Base-by-base conservation (phyloP, 1,284 basidiomycete species). In the Sanguinoderma infundibulare region DNA sequence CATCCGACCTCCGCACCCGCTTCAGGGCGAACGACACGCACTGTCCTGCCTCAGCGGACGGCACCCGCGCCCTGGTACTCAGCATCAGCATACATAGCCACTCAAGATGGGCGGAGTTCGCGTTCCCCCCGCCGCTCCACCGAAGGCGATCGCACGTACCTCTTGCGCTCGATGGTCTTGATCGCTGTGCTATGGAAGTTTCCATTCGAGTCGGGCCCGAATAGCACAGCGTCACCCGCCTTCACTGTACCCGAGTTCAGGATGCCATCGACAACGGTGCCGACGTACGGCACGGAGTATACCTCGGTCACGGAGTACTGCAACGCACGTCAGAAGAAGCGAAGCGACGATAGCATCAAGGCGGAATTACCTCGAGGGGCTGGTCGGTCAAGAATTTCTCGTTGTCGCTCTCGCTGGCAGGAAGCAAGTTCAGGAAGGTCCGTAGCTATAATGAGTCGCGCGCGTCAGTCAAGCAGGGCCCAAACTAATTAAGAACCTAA, bases 1-100 rank as follows among this genome's bases (percentile, higher is more conserved):
- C 90, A 49, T 90, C 87, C 7, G 87, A 84, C 55, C 94, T 80
- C 54, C 92, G 85, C 63, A 98, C 89, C 54, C 95, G 85, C 81
- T 99, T 99, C 28, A 99, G 78, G 5, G 96, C 98, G 59, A 98
- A 83, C 26, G 94, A 94, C 9, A 98, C 96, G 59, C 92, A 95
- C 77, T 99, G 97, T 1, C 97, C 97, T 0, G 97, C 98, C 67
- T 96, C 94, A 0, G 94, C 97, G 10, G 83, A 84, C 28, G 84
- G 83, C 8, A 99, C 95, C 55, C 90, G 83, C 30, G 94, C 95
- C 40, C 94, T 91, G 51, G 24, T 55, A 56, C 60, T 30, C 36
- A 26, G 51, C 39, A 39, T 53, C 32, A 55, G 53, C 36, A 56
- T 57, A 53, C 46, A 44, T 6, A 2, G 7, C 26, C 26, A 24